Base-by-base conservation (phyloP, 163 green algal species). In the Coccomyxa subellipsoidea region DNA sequence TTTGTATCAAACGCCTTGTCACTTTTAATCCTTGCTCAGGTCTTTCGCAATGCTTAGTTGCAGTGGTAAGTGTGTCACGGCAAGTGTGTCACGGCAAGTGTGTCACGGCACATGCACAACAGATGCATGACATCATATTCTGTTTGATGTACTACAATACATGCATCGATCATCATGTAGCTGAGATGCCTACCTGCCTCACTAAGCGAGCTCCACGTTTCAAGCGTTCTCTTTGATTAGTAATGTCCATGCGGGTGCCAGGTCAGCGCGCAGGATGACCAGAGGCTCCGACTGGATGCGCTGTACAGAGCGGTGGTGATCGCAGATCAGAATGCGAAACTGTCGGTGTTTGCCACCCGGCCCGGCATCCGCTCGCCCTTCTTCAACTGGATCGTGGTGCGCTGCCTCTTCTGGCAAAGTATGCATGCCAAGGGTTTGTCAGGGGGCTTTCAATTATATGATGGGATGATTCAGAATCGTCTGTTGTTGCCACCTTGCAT, bases 301-400 rank as follows among this genome's bases (percentile, higher is more conserved):
- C 35, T 84, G 25, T 81, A 79, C 38, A 5, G 76, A 37, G 86
- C 86, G 37, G 86, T 84, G 32, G 73, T 90, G 0, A 71, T 86
- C 31, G 86, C 86, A 0, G 91, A 95, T 72, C 66, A 93, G 77
- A 95, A 95, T 76, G 84, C 83, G 40, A 95, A 95, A 82, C 85
- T 95, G 10, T 83, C 73, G 31, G 89, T 95, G 53, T 95, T 95
- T 69, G 82, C 83, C 66, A 95, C 90, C 6, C 83, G 91, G 25
- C 91, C 91, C 2, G 90, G 89, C 39, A 91, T 94, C 79, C 91
- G 90, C 81, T 78, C 82, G 0, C 91, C 91, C 0, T 15, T 87
- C 25, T 90, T 90, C 77, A 90, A 91, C 80, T 82, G 82, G 18
- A 15, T 89, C 4, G 76, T 34, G n/a, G 87, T 90, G 82, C 27